Conservation (phyloP, 176 grass and related monocot species). For the Ensete glaucum region DNA sequence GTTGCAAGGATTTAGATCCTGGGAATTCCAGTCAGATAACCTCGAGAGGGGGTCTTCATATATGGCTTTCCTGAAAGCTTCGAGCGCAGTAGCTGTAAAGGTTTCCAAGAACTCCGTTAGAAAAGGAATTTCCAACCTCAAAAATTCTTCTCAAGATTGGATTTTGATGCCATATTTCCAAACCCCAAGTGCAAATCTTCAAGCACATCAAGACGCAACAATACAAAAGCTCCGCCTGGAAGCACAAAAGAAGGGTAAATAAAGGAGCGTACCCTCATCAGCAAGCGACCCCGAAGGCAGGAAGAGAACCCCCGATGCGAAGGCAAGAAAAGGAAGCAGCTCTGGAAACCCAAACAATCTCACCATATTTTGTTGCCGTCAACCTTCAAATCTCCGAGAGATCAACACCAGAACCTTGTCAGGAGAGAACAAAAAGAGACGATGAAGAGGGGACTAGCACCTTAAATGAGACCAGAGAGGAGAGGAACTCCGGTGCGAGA, state of each 20-base stretch:
- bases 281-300: conserved; percentile 21
- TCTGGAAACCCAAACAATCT: conserved; percentile 25
- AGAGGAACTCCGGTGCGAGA: not conserved
- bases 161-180: not conserved
- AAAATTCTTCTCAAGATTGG: not conserved
- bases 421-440: not conserved
- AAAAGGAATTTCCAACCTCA: not conserved
- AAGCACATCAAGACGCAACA: not conserved
- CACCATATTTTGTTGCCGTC: conserved; percentile 23
- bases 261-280: conserved; percentile 47
- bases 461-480: not conserved
- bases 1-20: conserved; percentile 38
- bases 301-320: conserved; percentile 31
- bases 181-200: not conserved
- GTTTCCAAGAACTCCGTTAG: not conserved
- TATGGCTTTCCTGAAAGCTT: conserved; percentile 59
- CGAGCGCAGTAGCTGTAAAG: conserved; percentile 43
- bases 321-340: conserved; percentile 23
- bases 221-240: not conserved
- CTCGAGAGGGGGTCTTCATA: conserved; percentile 52
- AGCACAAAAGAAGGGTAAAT: not conserved
- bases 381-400: not conserved
- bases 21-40: conserved; percentile 69
- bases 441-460: too few species aligned
- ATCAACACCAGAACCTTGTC: not conserved